Conservation (phyloP, 805 yeast genomes). For the Spathaspora girioi region DNA sequence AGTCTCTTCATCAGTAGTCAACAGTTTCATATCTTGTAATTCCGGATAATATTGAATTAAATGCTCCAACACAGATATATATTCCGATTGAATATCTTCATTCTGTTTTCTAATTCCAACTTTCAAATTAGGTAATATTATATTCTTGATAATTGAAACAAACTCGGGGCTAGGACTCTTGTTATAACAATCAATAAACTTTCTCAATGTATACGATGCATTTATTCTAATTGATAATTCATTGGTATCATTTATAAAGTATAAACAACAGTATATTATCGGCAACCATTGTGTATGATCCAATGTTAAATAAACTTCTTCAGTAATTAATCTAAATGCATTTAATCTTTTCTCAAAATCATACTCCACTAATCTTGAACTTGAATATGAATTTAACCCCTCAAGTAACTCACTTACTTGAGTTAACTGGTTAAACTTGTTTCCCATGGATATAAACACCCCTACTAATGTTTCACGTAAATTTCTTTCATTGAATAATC, state of each 20-base stretch:
- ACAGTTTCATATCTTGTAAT: constrained; percentile 60
- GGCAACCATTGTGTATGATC: constrained; percentile 74
- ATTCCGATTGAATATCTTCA: constrained; percentile 70
- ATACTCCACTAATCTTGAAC: constrained; percentile 60
- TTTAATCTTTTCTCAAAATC: constrained; percentile 74
- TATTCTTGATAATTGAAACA: constrained; percentile 43
- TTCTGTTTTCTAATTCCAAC: constrained; percentile 57
- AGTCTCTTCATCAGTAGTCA: constrained; percentile 70
- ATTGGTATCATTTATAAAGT: constrained; percentile 67
- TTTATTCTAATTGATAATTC: constrained; percentile 80
- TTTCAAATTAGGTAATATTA: constrained; percentile 63
- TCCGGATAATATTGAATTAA: constrained; percentile 51
- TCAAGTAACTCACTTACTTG: constrained; percentile 49
- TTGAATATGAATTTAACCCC: constrained; percentile 69
- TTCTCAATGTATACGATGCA: constrained; percentile 59
- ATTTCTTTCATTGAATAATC: constrained; percentile 53
- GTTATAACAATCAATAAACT: constrained; percentile 60
- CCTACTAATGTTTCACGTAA: constrained; percentile 59
- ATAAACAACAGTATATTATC: constrained; percentile 62
- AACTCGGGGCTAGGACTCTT: constrained; percentile 9
- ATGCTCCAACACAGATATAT: constrained; percentile 61
- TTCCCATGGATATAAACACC: constrained; percentile 59
- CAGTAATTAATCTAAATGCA: constrained; percentile 66
- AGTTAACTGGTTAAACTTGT: constrained; percentile 40
- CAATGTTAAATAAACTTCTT: constrained; percentile 41